Evolutionary conservation across 345 rosid species (phyloP).

Genomic region (Populus davidiana): DNA sequence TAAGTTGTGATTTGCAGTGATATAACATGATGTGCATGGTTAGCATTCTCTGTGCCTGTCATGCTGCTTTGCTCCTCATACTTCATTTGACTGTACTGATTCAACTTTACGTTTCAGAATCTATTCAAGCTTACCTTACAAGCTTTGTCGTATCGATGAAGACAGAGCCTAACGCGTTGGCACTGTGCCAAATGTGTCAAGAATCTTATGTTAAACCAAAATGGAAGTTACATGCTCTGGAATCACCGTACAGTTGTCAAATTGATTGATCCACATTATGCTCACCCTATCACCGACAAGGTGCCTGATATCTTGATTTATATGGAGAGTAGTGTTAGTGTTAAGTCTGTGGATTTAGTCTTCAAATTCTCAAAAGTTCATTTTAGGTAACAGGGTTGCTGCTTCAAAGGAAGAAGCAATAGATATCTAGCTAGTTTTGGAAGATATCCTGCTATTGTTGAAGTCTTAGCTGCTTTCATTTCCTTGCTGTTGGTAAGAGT

Average conservation of each 20-base stretch:
- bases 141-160: slow-evolving; percentile 11
- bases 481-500: slow-evolving; percentile 15
- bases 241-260: slow-evolving; percentile 30
- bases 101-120: slow-evolving; percentile 15
- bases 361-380: not conserved
- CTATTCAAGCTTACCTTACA: slow-evolving; percentile 11
- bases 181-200: slow-evolving; percentile 20
- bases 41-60: not conserved
- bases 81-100: slow-evolving; percentile 4
- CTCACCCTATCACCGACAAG: slow-evolving; percentile 11
- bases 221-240: slow-evolving; percentile 11
- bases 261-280: slow-evolving; percentile 17
- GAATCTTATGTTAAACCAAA: slow-evolving; percentile 6
- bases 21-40: not conserved
- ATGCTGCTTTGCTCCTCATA: slow-evolving; percentile 1
- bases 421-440: slow-evolving; percentile 6
- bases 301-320: slow-evolving; percentile 5
- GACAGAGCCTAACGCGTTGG: slow-evolving; percentile 11
- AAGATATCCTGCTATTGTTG: not conserved
- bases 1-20: not conserved
- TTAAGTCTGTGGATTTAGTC: not conserved
- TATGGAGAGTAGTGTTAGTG: not conserved
- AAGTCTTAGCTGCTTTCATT: not conserved
- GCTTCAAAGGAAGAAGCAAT: slow-evolving; percentile 7
- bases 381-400: slow-evolving; percentile 8